A percentile compares a stretch with the other conserved stretches of the same genome.
These are phyloP conservation scores for Lactarius indigo DNA, from an alignment of 768 basidiomycete genomes.

Conservation along the genomic window DNA sequence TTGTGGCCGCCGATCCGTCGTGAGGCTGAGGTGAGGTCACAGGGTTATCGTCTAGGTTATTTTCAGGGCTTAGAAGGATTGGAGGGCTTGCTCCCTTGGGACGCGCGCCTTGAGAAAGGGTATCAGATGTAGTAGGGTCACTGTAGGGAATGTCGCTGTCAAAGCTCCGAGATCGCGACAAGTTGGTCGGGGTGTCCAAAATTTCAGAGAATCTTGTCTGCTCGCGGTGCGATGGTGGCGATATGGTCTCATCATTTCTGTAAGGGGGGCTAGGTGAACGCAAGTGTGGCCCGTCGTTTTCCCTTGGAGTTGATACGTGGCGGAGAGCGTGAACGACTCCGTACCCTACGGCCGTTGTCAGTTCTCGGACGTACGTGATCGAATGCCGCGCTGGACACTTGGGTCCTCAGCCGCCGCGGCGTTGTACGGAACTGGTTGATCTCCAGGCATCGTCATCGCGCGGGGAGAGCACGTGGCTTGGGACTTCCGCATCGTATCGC, in stretches of 20 bases:
- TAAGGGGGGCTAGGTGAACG: neutral
- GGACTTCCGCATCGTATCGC: neutral
- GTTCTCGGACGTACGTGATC: neutral
- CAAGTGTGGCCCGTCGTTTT: slow-evolving; percentile 10
- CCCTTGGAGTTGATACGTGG: slow-evolving; percentile 5
- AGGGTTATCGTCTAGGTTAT: neutral
- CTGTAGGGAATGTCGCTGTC: neutral
- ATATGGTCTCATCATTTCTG: neutral
- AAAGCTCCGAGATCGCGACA: neutral
- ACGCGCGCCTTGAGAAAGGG: neutral
- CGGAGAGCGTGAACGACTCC: neutral
- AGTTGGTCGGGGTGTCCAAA: neutral
- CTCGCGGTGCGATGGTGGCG: neutral
- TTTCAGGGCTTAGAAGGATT: neutral
- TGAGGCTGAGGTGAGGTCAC: neutral
- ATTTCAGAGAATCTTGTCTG: neutral
- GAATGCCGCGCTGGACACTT: neutral
- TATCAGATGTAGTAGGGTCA: neutral
- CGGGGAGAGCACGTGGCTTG: neutral
- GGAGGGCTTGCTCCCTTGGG: neutral
- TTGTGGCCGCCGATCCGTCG: neutral
- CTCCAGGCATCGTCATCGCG: neutral
- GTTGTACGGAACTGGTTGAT: neutral
- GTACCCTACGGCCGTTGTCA: neutral
- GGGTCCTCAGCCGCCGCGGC: neutral